phyloP scores from a whole-genome alignment of 1,139 yeast genomes.

The Taphrina communis region DNA sequence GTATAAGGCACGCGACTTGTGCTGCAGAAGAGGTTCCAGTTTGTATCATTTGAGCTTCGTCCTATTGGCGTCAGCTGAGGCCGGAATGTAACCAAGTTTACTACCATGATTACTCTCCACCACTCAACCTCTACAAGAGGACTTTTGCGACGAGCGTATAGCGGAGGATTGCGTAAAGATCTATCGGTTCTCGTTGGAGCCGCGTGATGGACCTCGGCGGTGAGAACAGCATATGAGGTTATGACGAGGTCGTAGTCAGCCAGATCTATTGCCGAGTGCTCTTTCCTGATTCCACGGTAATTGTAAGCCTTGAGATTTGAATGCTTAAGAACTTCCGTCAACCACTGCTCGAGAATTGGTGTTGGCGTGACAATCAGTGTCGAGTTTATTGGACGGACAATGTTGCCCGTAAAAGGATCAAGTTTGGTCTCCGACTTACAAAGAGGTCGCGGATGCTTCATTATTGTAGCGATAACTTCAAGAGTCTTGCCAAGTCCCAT shows the following conservation, averaged over 20 bases:
- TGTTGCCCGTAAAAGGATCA: conserved; percentile 59
- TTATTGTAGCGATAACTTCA: conserved; percentile 71
- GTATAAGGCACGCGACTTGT: conserved; percentile 76
- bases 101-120: conserved; percentile 69
- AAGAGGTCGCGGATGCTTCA: conserved; percentile 62
- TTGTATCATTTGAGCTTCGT: conserved; percentile 93
- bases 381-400: conserved; percentile 64
- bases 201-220: conserved; percentile 82
- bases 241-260: conserved; percentile 76
- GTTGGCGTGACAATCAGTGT: conserved; percentile 86
- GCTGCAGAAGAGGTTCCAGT: conserved; percentile 76
- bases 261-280: conserved; percentile 47
- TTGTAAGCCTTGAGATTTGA: conserved; percentile 67
- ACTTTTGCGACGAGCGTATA: conserved; percentile 53
- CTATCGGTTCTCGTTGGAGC: conserved; percentile 63
- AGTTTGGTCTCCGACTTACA: conserved; percentile 43
- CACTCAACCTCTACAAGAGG: conserved; percentile 85
- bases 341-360: conserved; percentile 84
- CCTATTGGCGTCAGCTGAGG: conserved; percentile 54
- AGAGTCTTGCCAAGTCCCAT: conserved; percentile 97
- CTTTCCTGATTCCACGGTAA: conserved; percentile 20
- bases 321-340: conserved; percentile 67
- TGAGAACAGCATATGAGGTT: conserved; percentile 72
- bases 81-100: background rate
- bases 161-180: conserved; percentile 44